phyloP scores from a whole-genome alignment of 2,329 filamentous ascomycete genomes.

The Clarireedia sp. region DNA sequence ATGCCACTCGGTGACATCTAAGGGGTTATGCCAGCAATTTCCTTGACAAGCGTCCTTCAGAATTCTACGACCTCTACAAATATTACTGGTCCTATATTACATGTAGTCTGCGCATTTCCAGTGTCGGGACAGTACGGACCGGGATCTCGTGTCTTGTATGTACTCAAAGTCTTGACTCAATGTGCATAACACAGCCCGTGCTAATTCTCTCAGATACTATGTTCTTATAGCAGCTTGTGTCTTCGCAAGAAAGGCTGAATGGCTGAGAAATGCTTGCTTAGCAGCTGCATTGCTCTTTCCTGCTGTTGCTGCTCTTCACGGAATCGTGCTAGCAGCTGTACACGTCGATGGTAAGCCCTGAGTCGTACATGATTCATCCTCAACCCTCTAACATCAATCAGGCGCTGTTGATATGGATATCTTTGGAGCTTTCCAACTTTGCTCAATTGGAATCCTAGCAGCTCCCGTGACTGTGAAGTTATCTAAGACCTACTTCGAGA shows the following conservation, averaged over 20 bases:
- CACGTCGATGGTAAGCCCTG: conserved; percentile 47
- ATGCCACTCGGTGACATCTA: neutral
- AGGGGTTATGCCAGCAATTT: neutral
- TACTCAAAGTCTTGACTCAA: conserved; percentile 8
- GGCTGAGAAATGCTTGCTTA: conserved; percentile 55
- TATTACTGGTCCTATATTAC: conserved; percentile 24
- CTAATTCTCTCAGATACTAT: conserved; percentile 44
- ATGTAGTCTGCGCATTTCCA: conserved; percentile 50
- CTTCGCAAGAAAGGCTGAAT: conserved; percentile 51
- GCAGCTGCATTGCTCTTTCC: conserved; percentile 56
- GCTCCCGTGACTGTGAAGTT: conserved; percentile 54
- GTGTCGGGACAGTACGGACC: conserved; percentile 50
- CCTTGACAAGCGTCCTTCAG: neutral
- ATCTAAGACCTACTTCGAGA: conserved; percentile 56
- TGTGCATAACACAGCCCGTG: neutral
- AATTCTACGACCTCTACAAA: conserved; percentile 6
- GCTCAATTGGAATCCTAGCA: conserved; percentile 56
- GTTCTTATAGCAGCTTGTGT: conserved; percentile 55
- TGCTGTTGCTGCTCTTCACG: conserved; percentile 56
- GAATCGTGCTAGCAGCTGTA: conserved; percentile 49
- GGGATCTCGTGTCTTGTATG: conserved; percentile 44
- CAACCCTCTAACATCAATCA: conserved; percentile 25
- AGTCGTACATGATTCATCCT: neutral
- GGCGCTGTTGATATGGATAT: conserved; percentile 61
- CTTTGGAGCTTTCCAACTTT: conserved; percentile 60